Base-by-base conservation (phyloP, 1,284 basidiomycete genomes). In the Leccinum angustisporum region DNA sequence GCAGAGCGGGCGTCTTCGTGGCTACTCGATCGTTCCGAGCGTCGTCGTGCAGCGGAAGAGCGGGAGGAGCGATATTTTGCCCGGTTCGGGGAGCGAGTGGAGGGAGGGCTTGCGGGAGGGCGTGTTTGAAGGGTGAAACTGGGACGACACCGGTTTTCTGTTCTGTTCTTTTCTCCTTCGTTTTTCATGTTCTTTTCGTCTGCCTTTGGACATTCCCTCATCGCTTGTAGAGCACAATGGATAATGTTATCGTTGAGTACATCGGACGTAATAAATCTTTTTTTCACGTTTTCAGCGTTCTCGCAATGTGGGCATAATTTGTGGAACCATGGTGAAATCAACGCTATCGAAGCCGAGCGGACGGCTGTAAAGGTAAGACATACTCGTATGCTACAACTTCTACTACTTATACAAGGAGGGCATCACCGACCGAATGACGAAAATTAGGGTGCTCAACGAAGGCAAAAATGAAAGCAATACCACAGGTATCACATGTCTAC, bases 21-120 rank as follows among this genome's bases (percentile, higher is more conserved):
- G 82, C 36, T 90, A 81, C 66, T 87, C 86, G 0, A 71, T 90
- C 16, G 85, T 89, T 0, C 87, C 87, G 0, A 87, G 85, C 62
- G 68, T 91, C 5, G 77, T 87, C 11, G 79, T 86, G 1, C 89
- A 91, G 68, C 77, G 82, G 60, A 90, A 88, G 73, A 71, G 77
- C 5, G 76, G 69, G 5, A 64, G 67, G 2, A 88, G 86, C 62
- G 86, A 88, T 69, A 81, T 89, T 3, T 74, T 73, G 62, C 62
- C 69, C 34, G 83, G 84, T 14, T 76, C 73, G 38, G 86, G 86
- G 11, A 87, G 85, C 60, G 66, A 63, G 13, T 88, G 87, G 87
- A 81, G 74, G 66, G 83, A 84, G 34, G 55, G 59, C 13, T 72
- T 90, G 60, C 71, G 66, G 4, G 48, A 51, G 27, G 84, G 86